Percentiles rank a stretch among this genome's conserved stretches.
phyloP scores from a whole-genome alignment of 306 rosid genomes.

The Rosa persica region DNA sequence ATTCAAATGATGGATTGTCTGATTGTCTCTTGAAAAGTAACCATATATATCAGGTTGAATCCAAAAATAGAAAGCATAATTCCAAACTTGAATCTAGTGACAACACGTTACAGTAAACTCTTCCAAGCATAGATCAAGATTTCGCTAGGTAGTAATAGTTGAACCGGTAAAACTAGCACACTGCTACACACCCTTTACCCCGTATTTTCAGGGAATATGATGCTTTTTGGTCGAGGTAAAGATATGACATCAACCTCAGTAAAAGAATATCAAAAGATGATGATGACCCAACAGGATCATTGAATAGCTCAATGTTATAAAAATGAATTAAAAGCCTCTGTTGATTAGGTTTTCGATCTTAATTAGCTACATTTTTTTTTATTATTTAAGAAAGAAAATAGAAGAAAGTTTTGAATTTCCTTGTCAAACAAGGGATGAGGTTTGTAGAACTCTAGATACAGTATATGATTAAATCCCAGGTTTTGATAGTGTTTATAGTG shows the following conservation, averaged over 20 bases:
- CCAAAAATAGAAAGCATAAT: background rate
- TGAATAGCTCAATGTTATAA: background rate
- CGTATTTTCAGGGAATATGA: conserved; percentile 7
- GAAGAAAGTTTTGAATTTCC: background rate
- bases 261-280: conserved; percentile 5
- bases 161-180: background rate
- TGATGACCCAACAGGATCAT: background rate
- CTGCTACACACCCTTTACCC: background rate
- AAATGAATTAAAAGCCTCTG: background rate
- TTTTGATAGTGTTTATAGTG: background rate
- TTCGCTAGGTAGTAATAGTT: background rate
- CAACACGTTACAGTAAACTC: background rate
- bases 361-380: background rate
- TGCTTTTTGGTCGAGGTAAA: conserved; percentile 8
- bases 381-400: background rate
- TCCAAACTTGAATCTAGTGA: conserved; percentile 2
- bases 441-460: background rate
- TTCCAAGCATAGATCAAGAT: background rate
- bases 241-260: conserved; percentile 9
- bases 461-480: background rate
- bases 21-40: conserved; percentile 1
- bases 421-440: background rate
- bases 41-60: background rate
- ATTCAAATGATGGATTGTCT: background rate
- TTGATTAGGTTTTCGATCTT: background rate